Evolutionary conservation across 805 yeast genomes (phyloP).

Genomic region (Wickerhamiella siamensis): DNA sequence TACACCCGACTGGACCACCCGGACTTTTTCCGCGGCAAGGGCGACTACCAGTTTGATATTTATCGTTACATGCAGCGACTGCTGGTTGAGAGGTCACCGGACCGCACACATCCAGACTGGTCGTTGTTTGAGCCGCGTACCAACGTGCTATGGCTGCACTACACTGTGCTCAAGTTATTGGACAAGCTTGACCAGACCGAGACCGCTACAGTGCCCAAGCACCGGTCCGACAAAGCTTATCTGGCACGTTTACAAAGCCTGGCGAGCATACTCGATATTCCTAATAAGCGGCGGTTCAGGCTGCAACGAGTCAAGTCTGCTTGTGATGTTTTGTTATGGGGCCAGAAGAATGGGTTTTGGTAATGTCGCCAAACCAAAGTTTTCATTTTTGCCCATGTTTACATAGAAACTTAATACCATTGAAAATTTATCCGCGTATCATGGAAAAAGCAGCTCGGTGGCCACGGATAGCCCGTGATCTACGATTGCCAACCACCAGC

Average conservation of each 20-base stretch:
- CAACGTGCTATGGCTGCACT: conserved; percentile 52
- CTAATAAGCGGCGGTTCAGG: background rate
- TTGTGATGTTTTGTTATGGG: background rate
- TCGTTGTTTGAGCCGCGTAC: conserved; percentile 33
- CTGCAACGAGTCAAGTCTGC: background rate
- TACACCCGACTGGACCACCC: conserved; percentile 53
- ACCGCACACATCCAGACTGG: conserved; percentile 28
- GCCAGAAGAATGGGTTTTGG: background rate
- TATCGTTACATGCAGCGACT: conserved; percentile 37
- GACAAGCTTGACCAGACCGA: background rate
- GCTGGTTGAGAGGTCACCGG: conserved; percentile 4
- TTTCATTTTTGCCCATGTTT: too few relatives aligned
- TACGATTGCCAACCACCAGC: conserved; percentile 33
- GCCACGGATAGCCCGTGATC: background rate
- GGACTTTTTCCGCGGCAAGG: conserved; percentile 43
- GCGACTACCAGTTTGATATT: conserved; percentile 48
- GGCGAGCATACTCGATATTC: conserved; percentile 32
- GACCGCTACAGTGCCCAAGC: conserved; percentile 28
- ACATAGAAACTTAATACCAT: too few relatives aligned
- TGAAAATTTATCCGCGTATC: too few relatives aligned
- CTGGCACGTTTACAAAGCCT: conserved; percentile 49
- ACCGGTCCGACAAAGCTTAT: conserved; percentile 42
- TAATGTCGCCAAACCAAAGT: too few relatives aligned
- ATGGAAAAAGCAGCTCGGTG: background rate
- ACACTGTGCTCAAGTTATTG: conserved; percentile 35